Conservation (phyloP, 139 green algal species). For the Micractinium sp. region DNA sequence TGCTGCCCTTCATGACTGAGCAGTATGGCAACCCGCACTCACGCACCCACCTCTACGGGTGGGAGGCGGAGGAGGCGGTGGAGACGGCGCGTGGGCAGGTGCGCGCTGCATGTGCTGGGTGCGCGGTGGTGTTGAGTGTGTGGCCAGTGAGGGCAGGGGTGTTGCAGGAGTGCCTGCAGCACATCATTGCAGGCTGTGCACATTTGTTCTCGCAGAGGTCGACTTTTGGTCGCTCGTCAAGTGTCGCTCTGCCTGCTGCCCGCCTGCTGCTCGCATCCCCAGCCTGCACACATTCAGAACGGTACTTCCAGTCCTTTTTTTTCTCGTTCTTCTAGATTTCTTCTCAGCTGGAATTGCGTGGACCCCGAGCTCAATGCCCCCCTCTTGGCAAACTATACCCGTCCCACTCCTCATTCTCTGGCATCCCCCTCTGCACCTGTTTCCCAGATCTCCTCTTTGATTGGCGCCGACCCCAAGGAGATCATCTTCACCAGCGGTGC, state of each 20-base stretch:
- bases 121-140: background rate
- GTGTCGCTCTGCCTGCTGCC: background rate
- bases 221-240: background rate
- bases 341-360: too few relatives aligned
- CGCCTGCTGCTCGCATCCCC: background rate
- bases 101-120: background rate
- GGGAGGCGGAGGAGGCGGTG: slow-evolving; percentile 95
- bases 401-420: too few relatives aligned
- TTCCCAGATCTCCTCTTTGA: slow-evolving; percentile 82
- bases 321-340: too few relatives aligned
- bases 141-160: background rate
- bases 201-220: too few relatives aligned
- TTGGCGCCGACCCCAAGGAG: slow-evolving; percentile 96
- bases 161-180: too few relatives aligned
- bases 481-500: slow-evolving; percentile 98
- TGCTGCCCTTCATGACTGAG: slow-evolving; percentile 95
- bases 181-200: too few relatives aligned
- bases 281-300: too few relatives aligned
- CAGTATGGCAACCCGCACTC: slow-evolving; percentile 98
- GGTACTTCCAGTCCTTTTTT: too few relatives aligned
- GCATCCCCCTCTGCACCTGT: too few relatives aligned
- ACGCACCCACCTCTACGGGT: slow-evolving; percentile 96
- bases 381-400: too few relatives aligned
- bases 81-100: slow-evolving; percentile 87
- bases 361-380: too few relatives aligned